These are phyloP conservation scores for Clathrus columnatus DNA, from an alignment of 768 basidiomycete genomes.

Conservation along the genomic window DNA sequence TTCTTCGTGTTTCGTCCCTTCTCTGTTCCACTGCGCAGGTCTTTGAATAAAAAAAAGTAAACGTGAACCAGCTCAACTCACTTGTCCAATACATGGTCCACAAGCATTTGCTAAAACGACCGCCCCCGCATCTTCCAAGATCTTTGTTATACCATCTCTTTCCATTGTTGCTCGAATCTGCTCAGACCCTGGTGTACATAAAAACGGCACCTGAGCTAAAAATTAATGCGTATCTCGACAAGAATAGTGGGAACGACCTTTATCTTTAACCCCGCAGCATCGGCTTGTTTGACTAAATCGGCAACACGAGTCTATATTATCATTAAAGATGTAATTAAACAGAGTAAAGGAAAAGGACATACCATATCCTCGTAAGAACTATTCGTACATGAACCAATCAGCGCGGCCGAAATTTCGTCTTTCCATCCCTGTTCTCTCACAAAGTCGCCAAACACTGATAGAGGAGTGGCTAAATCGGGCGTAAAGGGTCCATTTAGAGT, in stretches of 20 bases:
- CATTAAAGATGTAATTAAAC: neutral
- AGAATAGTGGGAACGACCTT: conserved; percentile 35
- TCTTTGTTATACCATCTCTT: conserved; percentile 77
- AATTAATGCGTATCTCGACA: neutral
- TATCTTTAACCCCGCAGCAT: conserved; percentile 67
- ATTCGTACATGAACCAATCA: conserved; percentile 99
- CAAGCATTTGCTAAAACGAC: conserved; percentile 95
- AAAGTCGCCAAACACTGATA: conserved; percentile 80
- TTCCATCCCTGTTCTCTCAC: conserved; percentile 86
- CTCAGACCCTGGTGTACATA: conserved; percentile 88
- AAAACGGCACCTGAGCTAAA: conserved; percentile 59
- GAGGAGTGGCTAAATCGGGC: conserved; percentile 88
- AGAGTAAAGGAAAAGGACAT: conserved; percentile 9
- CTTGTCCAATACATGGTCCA: conserved; percentile 97
- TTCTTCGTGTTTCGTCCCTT: conserved; percentile 79
- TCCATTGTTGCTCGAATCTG: conserved; percentile 97
- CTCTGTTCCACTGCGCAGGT: conserved; percentile 74
- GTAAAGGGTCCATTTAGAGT: conserved; percentile 97
- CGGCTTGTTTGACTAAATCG: conserved; percentile 84
- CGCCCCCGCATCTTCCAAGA: conserved; percentile 84
- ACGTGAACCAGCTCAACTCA: conserved; percentile 20
- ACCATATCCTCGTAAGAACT: conserved; percentile 97
- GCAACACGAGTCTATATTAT: conserved; percentile 73
- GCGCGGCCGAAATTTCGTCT: conserved; percentile 79
- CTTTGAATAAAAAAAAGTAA: neutral